phyloP scores from a whole-genome alignment of 768 basidiomycete genomes.

The Hortiboletus campestris region DNA sequence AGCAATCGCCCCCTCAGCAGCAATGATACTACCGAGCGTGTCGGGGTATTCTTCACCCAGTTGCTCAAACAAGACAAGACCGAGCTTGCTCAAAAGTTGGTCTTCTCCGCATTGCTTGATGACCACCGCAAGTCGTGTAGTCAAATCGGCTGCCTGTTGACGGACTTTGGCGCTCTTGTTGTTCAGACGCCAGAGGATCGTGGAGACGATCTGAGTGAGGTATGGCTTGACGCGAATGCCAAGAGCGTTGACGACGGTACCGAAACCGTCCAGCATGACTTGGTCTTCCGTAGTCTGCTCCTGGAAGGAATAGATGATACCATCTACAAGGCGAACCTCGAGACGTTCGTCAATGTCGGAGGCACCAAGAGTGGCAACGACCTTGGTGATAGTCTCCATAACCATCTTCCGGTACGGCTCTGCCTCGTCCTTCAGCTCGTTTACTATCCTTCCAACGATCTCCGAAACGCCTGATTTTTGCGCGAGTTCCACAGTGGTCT shows the following conservation, averaged over 20 bases:
- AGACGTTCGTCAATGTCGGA: conserved; percentile 96
- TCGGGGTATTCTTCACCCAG: conserved; percentile 99
- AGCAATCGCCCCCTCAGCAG: conserved; percentile 97
- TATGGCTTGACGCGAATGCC: conserved; percentile 98
- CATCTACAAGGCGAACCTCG: conserved; percentile 92
- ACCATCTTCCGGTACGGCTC: conserved; percentile 98
- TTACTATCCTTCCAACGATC: conserved; percentile 82
- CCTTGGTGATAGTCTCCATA: conserved; percentile 99
- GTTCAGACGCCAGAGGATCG: conserved; percentile 97
- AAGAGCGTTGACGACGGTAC: conserved; percentile 94
- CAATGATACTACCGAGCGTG: conserved; percentile 98
- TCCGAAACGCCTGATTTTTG: conserved; percentile 96
- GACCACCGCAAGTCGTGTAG: conserved; percentile 91
- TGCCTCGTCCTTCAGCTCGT: conserved; percentile 53
- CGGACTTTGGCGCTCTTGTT: conserved; percentile 99
- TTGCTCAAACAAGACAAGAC: conserved; percentile 96
- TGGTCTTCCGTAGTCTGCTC: conserved; percentile 99
- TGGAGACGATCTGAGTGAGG: conserved; percentile 97
- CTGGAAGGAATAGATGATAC: conserved; percentile 99
- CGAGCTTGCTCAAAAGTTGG: conserved; percentile 91
- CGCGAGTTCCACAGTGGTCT: conserved; percentile 97
- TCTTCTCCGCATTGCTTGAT: conserved; percentile 99
- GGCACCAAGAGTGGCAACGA: conserved; percentile 90
- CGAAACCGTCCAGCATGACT: conserved; percentile 98
- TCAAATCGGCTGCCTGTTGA: conserved; percentile 98